These are phyloP conservation scores for Cladophialophora exuberans DNA, from an alignment of 2,329 filamentous ascomycete genomes.

Conservation along the genomic window DNA sequence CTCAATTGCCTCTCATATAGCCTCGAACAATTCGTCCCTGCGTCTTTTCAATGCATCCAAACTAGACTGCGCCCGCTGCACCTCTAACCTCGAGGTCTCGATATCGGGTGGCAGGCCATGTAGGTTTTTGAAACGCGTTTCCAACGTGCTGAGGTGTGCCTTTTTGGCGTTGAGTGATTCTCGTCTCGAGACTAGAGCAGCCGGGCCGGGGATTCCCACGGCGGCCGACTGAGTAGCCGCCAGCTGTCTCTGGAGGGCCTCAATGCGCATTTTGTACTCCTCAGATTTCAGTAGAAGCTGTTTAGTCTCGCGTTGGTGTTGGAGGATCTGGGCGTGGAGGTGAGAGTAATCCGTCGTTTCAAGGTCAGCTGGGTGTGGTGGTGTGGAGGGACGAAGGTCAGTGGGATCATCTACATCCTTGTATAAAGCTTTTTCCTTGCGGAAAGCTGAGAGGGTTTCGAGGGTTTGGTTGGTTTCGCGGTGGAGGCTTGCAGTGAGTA, in stretches of 20 bases:
- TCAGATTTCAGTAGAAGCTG: constrained; percentile 66
- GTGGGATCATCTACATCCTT: background rate
- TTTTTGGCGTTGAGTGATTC: constrained; percentile 44
- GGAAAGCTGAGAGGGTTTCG: background rate
- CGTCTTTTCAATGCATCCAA: constrained; percentile 63
- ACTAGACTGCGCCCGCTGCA: constrained; percentile 69
- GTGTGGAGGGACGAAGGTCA: constrained; percentile 1
- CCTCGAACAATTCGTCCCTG: constrained; percentile 78
- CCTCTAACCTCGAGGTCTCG: constrained; percentile 68
- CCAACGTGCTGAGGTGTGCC: constrained; percentile 60
- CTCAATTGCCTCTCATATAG: too few relatives aligned
- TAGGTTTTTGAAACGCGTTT: constrained; percentile 67
- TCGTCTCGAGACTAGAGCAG: constrained; percentile 12
- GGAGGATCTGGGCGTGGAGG: constrained; percentile 70
- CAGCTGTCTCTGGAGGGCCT: constrained; percentile 42
- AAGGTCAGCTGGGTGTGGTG: constrained; percentile 40
- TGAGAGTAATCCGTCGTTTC: constrained; percentile 43
- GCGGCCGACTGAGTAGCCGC: background rate
- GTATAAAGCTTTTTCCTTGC: background rate
- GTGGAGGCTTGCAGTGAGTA: constrained; percentile 9
- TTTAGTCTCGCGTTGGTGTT: constrained; percentile 72
- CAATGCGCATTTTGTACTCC: constrained; percentile 64
- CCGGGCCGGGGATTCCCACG: background rate
- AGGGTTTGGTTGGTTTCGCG: constrained; percentile 35
- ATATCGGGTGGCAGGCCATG: constrained; percentile 73